Evolutionary conservation across 306 rosid species (phyloP).

Genomic region (Ormosia semicastrata): DNA sequence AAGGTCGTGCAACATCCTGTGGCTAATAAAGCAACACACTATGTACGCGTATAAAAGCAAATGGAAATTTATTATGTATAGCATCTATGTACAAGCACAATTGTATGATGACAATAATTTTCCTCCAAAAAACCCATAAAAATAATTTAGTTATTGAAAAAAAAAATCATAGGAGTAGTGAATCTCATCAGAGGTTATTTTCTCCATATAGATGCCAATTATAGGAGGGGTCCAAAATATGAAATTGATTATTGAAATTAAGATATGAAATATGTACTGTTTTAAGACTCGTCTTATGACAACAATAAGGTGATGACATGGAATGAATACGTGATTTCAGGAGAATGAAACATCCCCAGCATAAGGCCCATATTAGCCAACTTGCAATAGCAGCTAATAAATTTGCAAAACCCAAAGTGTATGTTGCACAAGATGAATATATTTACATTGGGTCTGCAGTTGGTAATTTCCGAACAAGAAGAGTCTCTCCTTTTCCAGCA

Average conservation of each 20-base stretch:
- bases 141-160: too few species aligned
- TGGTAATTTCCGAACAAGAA: conserved; percentile 71
- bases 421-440: conserved; percentile 9
- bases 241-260: too few species aligned
- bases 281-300: too few species aligned
- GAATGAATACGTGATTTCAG: too few species aligned
- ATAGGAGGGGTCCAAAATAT: too few species aligned
- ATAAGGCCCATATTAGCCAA: conserved; percentile 15
- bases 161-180: too few species aligned
- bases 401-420: background rate
- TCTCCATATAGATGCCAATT: too few species aligned
- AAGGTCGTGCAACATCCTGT: background rate
- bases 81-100: background rate
- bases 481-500: conserved; percentile 63
- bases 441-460: conserved; percentile 59
- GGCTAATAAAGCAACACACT: background rate
- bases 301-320: too few species aligned
- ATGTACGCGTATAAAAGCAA: background rate
- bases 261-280: too few species aligned
- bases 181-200: too few species aligned
- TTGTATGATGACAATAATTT: too few species aligned
- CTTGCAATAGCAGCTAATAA: conserved; percentile 16
- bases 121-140: too few species aligned
- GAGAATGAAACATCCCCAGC: background rate
- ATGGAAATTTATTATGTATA: background rate